A percentile compares a stretch with the other conserved stretches of the same genome.
phyloP scores from a whole-genome alignment of 345 rosid species.

The Capsella bursapastoris region DNA sequence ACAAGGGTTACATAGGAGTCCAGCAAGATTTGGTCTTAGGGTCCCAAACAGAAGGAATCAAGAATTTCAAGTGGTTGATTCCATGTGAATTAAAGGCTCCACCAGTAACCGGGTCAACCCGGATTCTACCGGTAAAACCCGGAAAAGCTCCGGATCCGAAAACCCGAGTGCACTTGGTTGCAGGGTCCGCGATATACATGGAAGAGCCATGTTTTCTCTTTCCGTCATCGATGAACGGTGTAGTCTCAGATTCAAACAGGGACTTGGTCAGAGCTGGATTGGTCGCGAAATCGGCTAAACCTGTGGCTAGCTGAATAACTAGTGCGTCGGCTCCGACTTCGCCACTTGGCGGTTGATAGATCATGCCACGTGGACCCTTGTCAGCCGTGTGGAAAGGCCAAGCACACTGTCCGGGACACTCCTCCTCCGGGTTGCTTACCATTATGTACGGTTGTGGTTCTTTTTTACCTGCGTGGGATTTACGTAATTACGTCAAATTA shows the following conservation, averaged over 20 bases:
- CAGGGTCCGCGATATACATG: conserved; percentile 40
- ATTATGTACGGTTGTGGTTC: conserved; percentile 50
- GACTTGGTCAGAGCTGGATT: conserved; percentile 51
- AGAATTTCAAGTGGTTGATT: conserved; percentile 53
- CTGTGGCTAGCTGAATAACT: conserved; percentile 62
- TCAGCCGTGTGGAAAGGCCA: conserved; percentile 68
- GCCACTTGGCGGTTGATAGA: conserved; percentile 60
- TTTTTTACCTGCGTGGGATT: conserved; percentile 18
- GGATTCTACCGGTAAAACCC: conserved; percentile 53
- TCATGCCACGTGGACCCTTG: conserved; percentile 50
- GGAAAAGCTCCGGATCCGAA: conserved; percentile 66
- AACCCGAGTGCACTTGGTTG: conserved; percentile 50
- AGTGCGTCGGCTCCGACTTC: conserved; percentile 69
- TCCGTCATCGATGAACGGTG: not conserved
- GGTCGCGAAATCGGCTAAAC: conserved; percentile 55
- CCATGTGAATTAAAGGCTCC: conserved; percentile 66
- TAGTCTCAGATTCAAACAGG: conserved; percentile 31
- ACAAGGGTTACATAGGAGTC: conserved; percentile 43
- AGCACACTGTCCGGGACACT: conserved; percentile 71
- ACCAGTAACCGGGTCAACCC: conserved; percentile 52
- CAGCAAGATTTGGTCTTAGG: conserved; percentile 53
- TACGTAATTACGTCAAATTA: conserved; percentile 14
- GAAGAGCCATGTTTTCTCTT: not conserved
- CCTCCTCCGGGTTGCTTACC: conserved; percentile 64
- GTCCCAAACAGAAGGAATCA: conserved; percentile 77